A percentile compares a stretch with the other conserved stretches of the same genome.
phyloP scores from a whole-genome alignment of 345 rosid genomes.

The Hibiscus tridactylites region DNA sequence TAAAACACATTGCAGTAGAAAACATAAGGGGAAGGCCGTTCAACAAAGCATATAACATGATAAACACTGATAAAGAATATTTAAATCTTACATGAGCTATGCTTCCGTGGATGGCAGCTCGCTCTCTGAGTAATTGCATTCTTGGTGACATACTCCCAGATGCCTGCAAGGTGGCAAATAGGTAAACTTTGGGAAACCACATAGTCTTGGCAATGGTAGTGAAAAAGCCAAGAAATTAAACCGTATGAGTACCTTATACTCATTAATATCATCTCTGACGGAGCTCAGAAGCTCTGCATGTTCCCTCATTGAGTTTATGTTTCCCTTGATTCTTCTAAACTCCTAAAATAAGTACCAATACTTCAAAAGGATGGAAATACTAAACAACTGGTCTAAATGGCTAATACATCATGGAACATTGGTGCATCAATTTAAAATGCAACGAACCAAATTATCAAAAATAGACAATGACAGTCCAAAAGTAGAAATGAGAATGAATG shows the following conservation, averaged over 20 bases:
- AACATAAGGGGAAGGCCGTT: background rate
- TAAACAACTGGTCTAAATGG: background rate
- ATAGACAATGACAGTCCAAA: too few species aligned
- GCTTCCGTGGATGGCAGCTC: slow-evolving; percentile 97
- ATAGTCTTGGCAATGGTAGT: background rate
- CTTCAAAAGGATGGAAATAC: slow-evolving; percentile 11
- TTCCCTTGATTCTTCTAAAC: slow-evolving; percentile 86
- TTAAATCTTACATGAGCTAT: slow-evolving; percentile 57
- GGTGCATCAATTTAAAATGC: background rate
- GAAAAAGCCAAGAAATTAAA: slow-evolving; percentile 1
- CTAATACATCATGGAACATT: background rate
- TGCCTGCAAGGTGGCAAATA: slow-evolving; percentile 46
- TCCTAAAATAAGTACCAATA: slow-evolving; percentile 38
- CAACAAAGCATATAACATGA: background rate
- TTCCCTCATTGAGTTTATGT: slow-evolving; percentile 83
- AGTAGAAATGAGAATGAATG: too few species aligned
- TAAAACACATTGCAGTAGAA: background rate
- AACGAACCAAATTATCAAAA: background rate
- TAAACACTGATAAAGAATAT: slow-evolving; percentile 5
- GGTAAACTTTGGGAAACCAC: slow-evolving; percentile 7
- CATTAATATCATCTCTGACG: slow-evolving; percentile 95
- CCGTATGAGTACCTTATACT: slow-evolving; percentile 55
- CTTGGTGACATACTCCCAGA: slow-evolving; percentile 93
- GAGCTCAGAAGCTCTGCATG: slow-evolving; percentile 96
- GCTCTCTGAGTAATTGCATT: slow-evolving; percentile 79